Conservation (phyloP, 306 rosid species). For the Boehmeria nivea region DNA sequence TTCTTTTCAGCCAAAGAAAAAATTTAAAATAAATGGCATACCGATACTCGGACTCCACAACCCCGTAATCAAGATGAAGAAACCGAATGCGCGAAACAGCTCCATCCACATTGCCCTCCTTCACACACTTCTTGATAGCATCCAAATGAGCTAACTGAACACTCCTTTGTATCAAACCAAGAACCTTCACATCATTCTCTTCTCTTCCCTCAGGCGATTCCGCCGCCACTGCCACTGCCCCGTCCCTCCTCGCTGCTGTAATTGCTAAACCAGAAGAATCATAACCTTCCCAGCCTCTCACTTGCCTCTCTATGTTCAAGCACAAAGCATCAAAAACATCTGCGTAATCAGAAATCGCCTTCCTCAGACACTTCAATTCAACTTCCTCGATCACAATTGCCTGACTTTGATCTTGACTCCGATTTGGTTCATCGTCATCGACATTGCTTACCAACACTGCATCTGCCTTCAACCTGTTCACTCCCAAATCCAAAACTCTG, state of each 20-base stretch:
- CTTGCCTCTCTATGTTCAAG: conserved; percentile 61
- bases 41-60: conserved; percentile 75
- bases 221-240: conserved; percentile 6
- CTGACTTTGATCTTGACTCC: conserved; percentile 16
- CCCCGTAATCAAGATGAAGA: conserved; percentile 67
- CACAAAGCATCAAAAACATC: conserved; percentile 68
- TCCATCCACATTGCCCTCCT: conserved; percentile 47
- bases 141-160: conserved; percentile 69
- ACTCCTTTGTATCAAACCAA: conserved; percentile 53
- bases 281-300: conserved; percentile 44
- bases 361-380: conserved; percentile 51
- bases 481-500: conserved; percentile 64
- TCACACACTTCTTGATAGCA: conserved; percentile 51
- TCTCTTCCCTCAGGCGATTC: conserved; percentile 9
- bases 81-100: conserved; percentile 60
- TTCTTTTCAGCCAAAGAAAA: not conserved
- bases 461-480: conserved; percentile 53
- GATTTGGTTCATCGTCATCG: conserved; percentile 21
- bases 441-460: conserved; percentile 4
- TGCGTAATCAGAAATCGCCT: conserved; percentile 47
- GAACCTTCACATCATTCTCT: conserved; percentile 53
- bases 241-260: conserved; percentile 27
- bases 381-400: conserved; percentile 44
- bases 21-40: conserved; percentile 41
- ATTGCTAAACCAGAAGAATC: conserved; percentile 50